A percentile compares a stretch with the other conserved stretches of the same genome.
Conservation (phyloP, 345 rosid species). For the Salix udensis region DNA sequence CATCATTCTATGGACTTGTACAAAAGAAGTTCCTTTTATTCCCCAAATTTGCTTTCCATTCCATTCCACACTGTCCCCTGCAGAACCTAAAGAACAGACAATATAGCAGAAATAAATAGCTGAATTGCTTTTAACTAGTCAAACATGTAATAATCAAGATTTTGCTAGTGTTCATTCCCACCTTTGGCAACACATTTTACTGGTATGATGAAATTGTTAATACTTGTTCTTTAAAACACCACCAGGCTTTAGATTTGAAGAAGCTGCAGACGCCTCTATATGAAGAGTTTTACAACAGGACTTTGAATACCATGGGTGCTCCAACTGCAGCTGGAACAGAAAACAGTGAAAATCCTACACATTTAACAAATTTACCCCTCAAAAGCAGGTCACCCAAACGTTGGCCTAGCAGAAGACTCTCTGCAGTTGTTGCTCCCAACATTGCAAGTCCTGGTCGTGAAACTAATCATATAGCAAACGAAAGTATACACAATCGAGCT, state of each 20-base stretch:
- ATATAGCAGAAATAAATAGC: not conserved
- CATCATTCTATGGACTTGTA: not conserved
- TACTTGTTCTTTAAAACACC: not conserved
- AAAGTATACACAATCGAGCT: conserved; percentile 32
- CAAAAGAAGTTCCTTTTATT: not conserved
- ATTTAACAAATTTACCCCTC: conserved; percentile 18
- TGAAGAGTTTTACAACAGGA: conserved; percentile 23
- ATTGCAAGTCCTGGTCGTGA: conserved; percentile 14
- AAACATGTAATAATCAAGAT: not conserved
- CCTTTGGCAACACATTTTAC: not conserved
- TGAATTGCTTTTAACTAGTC: not conserved
- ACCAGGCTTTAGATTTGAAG: conserved; percentile 41
- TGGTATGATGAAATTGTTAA: not conserved
- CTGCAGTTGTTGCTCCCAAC: conserved; percentile 29
- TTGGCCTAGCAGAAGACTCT: conserved; percentile 72
- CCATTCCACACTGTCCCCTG: not conserved
- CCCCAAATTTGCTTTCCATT: not conserved
- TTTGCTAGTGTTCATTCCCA: not conserved
- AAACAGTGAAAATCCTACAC: conserved; percentile 14
- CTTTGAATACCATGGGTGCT: conserved; percentile 14
- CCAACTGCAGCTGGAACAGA: conserved; percentile 3
- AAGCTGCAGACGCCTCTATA: conserved; percentile 34
- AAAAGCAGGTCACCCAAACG: conserved; percentile 75
- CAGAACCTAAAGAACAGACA: not conserved
- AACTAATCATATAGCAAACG: conserved; percentile 34